Evolutionary conservation across 495 filamentous ascomycete species (phyloP).

Genomic region (Talaromyces stipitatus): DNA sequence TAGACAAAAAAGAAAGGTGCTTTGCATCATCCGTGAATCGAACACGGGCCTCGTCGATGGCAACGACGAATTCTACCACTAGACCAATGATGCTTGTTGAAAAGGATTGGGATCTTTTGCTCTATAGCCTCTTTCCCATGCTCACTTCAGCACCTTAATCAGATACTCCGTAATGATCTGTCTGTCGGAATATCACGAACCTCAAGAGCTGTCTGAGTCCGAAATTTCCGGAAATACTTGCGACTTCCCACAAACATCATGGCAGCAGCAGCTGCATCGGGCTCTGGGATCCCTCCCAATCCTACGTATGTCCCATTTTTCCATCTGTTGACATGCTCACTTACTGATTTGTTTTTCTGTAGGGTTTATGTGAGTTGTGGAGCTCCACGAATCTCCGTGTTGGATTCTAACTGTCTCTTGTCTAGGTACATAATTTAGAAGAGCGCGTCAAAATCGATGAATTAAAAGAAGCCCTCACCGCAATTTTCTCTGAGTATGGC

Average conservation of each 20-base stretch:
- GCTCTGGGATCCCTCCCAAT: slow-evolving; percentile 31
- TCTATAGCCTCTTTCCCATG: neutral
- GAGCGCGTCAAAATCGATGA: slow-evolving; percentile 80
- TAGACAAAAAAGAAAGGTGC: slow-evolving; percentile 12
- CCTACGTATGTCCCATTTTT: slow-evolving; percentile 34
- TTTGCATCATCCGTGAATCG: slow-evolving; percentile 53
- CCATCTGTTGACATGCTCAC: slow-evolving; percentile 10
- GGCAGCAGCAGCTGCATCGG: slow-evolving; percentile 25
- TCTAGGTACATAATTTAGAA: slow-evolving; percentile 81
- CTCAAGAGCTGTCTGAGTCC: neutral
- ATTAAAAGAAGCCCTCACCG: slow-evolving; percentile 63
- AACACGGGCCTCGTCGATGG: slow-evolving; percentile 54
- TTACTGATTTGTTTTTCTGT: slow-evolving; percentile 9
- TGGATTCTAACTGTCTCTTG: slow-evolving; percentile 6
- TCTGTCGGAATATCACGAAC: neutral
- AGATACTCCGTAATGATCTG: neutral
- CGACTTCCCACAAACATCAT: slow-evolving; percentile 19
- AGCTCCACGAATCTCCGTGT: neutral
- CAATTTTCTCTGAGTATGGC: slow-evolving; percentile 88
- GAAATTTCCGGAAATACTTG: neutral
- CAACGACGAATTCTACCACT: slow-evolving; percentile 56
- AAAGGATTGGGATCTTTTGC: neutral
- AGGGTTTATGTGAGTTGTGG: slow-evolving; percentile 46
- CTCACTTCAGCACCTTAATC: neutral
- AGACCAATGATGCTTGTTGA: slow-evolving; percentile 46